Percentiles rank a stretch among this genome's conserved stretches.
phyloP scores from a whole-genome alignment of 192 early-diverging fungal genomes.

The Chytriomyces sp. region DNA sequence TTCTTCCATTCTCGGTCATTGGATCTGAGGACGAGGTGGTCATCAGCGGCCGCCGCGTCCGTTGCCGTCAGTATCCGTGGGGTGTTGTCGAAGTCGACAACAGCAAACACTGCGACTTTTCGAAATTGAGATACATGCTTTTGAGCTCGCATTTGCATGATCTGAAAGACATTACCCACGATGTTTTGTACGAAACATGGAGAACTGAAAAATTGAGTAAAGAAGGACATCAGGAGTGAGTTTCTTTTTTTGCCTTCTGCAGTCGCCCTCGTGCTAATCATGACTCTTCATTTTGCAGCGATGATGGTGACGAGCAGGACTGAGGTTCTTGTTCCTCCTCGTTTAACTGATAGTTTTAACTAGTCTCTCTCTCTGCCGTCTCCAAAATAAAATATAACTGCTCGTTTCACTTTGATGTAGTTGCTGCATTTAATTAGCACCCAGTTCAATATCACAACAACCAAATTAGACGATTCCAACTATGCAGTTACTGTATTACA shows the following conservation, averaged over 20 bases:
- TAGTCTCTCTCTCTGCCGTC: too few species aligned
- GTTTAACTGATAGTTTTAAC: too few species aligned
- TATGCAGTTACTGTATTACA: background rate
- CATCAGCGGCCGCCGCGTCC: slow-evolving; percentile 56
- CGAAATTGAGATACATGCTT: slow-evolving; percentile 64
- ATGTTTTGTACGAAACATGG: slow-evolving; percentile 53
- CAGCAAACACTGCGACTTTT: slow-evolving; percentile 64
- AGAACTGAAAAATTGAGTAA: slow-evolving; percentile 15
- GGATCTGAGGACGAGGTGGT: slow-evolving; percentile 66
- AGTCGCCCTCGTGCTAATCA: background rate
- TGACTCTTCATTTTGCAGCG: too few species aligned
- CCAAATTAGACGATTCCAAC: background rate
- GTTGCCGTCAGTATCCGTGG: slow-evolving; percentile 73
- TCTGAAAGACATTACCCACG: slow-evolving; percentile 69
- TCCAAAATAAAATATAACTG: too few species aligned
- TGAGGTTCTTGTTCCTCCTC: too few species aligned
- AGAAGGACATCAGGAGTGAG: slow-evolving; percentile 10
- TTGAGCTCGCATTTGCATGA: slow-evolving; percentile 77
- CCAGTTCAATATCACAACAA: too few species aligned
- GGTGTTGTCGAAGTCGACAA: slow-evolving; percentile 66
- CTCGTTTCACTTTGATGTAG: too few species aligned
- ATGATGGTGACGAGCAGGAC: too few species aligned
- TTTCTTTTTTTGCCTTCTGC: too few species aligned
- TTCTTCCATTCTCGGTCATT: slow-evolving; percentile 66
- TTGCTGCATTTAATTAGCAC: too few species aligned